phyloP scores from a whole-genome alignment of 2,329 filamentous ascomycete species.

The Fusarium sp. region DNA sequence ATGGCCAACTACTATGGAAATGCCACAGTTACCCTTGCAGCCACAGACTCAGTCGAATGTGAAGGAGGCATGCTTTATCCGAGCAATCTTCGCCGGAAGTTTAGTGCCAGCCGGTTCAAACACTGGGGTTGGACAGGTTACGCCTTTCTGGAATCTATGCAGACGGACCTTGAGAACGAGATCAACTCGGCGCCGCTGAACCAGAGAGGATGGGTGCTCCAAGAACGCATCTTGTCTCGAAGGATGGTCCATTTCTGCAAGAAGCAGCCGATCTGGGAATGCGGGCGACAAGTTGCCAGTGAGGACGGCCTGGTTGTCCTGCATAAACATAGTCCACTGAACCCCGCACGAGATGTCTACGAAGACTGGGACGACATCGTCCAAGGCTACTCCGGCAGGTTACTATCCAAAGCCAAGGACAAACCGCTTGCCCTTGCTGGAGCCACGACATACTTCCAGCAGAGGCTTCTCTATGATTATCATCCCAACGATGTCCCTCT shows the following conservation, averaged over 20 bases:
- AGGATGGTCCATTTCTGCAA: not conserved
- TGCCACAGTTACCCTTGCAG: not conserved
- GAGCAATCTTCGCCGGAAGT: not conserved
- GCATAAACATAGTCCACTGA: not conserved
- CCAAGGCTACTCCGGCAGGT: not conserved
- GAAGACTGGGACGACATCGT: not conserved
- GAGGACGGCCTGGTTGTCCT: not conserved
- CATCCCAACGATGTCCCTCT: not conserved
- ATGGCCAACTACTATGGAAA: not conserved
- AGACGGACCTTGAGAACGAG: not conserved
- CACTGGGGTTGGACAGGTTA: not conserved
- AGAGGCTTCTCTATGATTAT: not conserved
- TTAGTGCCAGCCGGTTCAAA: not conserved
- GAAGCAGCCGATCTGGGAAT: not conserved
- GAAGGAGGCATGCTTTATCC: not conserved
- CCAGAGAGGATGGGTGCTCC: not conserved
- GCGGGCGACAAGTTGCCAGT: not conserved
- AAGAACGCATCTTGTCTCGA: not conserved
- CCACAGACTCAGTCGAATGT: not conserved
- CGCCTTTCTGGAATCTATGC: not conserved
- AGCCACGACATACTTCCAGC: not conserved
- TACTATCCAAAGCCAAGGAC: not conserved
- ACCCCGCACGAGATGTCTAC: not conserved
- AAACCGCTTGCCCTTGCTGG: not conserved
- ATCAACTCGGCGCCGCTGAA: not conserved